Conservation (phyloP, 2,329 filamentous ascomycete genomes). For the Pyricularia sp. region DNA sequence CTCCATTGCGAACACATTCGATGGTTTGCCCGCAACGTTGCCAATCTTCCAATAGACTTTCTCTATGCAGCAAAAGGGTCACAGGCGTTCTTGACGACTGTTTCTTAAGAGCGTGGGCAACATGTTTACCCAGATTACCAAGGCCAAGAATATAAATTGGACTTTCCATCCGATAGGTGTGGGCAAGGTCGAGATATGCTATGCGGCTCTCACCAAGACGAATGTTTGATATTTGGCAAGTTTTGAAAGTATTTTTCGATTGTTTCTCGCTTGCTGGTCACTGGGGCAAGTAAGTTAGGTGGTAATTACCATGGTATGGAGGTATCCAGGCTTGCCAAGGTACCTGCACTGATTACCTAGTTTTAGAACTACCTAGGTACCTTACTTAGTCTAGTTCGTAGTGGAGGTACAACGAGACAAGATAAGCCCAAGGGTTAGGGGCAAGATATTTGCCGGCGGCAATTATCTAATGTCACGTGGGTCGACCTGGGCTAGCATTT, state of each 20-base stretch:
- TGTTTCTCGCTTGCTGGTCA: too few species aligned
- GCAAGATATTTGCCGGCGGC: background rate
- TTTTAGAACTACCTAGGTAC: too few species aligned
- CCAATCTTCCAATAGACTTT: constrained; percentile 40
- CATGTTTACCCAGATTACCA: constrained; percentile 72
- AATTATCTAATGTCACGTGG: background rate
- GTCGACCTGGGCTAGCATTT: background rate
- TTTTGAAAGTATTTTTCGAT: background rate
- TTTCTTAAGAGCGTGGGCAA: constrained; percentile 62
- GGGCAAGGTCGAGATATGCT: background rate
- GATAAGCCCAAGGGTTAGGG: background rate
- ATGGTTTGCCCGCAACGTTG: constrained; percentile 22
- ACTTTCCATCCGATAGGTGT: background rate
- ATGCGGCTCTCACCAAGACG: background rate
- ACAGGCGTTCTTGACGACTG: constrained; percentile 57
- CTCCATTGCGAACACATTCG: background rate
- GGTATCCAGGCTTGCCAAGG: too few species aligned
- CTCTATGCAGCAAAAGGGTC: constrained; percentile 69
- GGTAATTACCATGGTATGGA: too few species aligned
- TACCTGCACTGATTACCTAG: too few species aligned
- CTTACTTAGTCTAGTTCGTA: too few species aligned
- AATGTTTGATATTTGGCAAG: background rate
- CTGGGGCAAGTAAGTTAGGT: too few species aligned
- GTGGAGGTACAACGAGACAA: background rate
- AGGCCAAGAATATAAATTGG: constrained; percentile 66